phyloP scores from a whole-genome alignment of 192 early-diverging fungal genomes.

The Lunasporangiospora selenospora region DNA sequence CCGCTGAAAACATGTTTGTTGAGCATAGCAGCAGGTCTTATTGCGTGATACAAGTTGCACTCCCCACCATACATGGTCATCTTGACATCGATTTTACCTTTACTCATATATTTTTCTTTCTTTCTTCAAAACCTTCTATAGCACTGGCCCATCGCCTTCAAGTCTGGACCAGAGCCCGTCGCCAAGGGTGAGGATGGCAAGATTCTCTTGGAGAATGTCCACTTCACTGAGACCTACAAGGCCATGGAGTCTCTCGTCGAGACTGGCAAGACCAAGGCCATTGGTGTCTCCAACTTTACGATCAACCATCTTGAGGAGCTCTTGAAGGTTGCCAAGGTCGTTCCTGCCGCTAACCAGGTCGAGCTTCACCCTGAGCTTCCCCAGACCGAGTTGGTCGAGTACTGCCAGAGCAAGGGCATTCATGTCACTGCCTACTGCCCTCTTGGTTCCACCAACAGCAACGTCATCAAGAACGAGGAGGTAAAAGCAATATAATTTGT shows the following conservation, averaged over 20 bases:
- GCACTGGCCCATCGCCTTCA: slow-evolving; percentile 83
- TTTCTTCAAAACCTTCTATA: slow-evolving; percentile 18
- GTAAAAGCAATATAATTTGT: slow-evolving; percentile 13
- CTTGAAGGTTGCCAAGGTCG: slow-evolving; percentile 65
- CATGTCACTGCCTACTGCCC: slow-evolving; percentile 85
- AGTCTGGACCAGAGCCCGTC: slow-evolving; percentile 6
- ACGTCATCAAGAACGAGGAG: slow-evolving; percentile 37
- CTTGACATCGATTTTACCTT: not conserved
- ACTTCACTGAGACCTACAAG: slow-evolving; percentile 77
- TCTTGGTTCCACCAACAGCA: slow-evolving; percentile 60
- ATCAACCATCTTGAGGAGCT: slow-evolving; percentile 70
- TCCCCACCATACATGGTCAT: not conserved
- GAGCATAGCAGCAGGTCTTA: not conserved
- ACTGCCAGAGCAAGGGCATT: slow-evolving; percentile 73
- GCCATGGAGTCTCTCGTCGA: slow-evolving; percentile 83
- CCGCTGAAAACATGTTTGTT: not conserved
- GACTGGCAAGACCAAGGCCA: slow-evolving; percentile 72
- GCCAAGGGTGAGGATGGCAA: slow-evolving; percentile 43
- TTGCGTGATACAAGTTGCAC: not conserved
- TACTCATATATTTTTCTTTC: not conserved
- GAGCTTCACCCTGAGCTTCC: slow-evolving; percentile 84
- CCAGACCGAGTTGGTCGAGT: slow-evolving; percentile 76
- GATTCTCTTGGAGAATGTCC: slow-evolving; percentile 54
- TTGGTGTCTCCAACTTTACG: slow-evolving; percentile 89
- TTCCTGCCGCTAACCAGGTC: slow-evolving; percentile 87